Evolutionary conservation across 768 basidiomycete species (phyloP), one percentile per base, ranked within the genome.

Genomic region (Termitomyces titanicus): DNA sequence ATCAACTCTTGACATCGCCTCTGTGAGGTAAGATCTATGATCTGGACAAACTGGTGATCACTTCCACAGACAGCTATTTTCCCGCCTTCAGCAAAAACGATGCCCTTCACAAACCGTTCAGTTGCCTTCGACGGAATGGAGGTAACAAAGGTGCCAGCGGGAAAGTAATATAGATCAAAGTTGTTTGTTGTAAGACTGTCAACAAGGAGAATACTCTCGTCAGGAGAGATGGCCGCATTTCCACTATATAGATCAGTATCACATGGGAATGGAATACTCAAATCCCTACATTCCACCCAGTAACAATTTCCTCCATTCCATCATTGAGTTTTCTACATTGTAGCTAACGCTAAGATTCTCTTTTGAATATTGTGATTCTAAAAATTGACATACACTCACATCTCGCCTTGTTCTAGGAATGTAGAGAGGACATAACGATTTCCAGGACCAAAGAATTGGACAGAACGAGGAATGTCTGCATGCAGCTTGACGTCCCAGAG

Each of bases 171-270:
- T 9, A 51, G 5, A 18, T 59, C 54, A 20, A 55, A 59, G 3
- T 33, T 17, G 5, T 53, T 53, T 17, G 46, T 55, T 3, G 47
- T 51, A 6, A 60, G 52, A 31, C 57, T 60, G 47, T 60, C 53
- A 8, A 60, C 52, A 1, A 60, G 37, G 29, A 60, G 33, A 11
- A 29, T 46, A 8, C 33, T 57, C 37, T 48, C 55, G 35, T 57
- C 55, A 10, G 55, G 53, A 18, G 55, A 60, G 31, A 60, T 44
- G 29, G 18, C 29, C 1, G 55, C 53, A 27, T 54, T 47, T 3
- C 59, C 53, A 15, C 59, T 60, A 31, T 24, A 34, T 55, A 22
- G 29, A 9, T 29, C 3, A 29, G 29, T 9, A 29, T 4, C 29
- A 29, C 29, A 4, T 29, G 3, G 5, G 9, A 29, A 29, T n/a